Percentiles rank a stretch among this genome's conserved stretches.
phyloP scores from a whole-genome alignment of 257 asterid genomes.

The Solanum megistacrolobum region DNA sequence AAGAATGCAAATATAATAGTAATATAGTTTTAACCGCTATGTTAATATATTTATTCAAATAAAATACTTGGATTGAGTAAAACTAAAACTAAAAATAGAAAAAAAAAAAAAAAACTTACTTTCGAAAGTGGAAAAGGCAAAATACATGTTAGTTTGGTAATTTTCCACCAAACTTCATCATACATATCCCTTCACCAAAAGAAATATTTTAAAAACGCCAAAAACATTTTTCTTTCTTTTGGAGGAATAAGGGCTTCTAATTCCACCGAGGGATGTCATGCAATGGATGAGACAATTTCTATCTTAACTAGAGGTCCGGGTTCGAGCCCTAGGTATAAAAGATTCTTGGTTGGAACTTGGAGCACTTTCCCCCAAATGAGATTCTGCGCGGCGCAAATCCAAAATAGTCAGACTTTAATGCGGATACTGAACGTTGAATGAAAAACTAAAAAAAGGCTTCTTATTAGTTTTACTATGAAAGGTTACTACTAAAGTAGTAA shows the following conservation, averaged over 20 bases:
- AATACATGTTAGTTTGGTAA: not conserved
- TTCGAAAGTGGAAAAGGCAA: not conserved
- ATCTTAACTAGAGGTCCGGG: fast-evolving
- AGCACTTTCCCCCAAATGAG: too few species aligned
- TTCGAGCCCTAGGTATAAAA: not conserved
- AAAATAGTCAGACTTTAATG: not conserved
- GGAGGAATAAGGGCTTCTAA: not conserved
- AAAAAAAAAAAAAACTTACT: not conserved
- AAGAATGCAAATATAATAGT: not conserved
- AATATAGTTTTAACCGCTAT: not conserved
- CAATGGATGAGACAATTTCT: too few species aligned
- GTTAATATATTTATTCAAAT: not conserved
- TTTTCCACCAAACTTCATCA: not conserved
- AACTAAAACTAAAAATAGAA: not conserved
- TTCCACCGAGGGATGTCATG: not conserved
- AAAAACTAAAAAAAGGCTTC: not conserved
- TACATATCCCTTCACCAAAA: not conserved
- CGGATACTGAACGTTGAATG: not conserved
- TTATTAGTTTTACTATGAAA: not conserved
- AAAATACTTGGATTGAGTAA: not conserved
- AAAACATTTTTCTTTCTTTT: not conserved
- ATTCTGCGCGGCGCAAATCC: fast-evolving
- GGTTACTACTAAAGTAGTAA: not conserved
- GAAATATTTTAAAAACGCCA: not conserved
- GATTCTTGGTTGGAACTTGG: not conserved